These are phyloP conservation scores for Cercospora berteroae DNA, from an alignment of 2,329 filamentous ascomycete species.

Conservation along the genomic window DNA sequence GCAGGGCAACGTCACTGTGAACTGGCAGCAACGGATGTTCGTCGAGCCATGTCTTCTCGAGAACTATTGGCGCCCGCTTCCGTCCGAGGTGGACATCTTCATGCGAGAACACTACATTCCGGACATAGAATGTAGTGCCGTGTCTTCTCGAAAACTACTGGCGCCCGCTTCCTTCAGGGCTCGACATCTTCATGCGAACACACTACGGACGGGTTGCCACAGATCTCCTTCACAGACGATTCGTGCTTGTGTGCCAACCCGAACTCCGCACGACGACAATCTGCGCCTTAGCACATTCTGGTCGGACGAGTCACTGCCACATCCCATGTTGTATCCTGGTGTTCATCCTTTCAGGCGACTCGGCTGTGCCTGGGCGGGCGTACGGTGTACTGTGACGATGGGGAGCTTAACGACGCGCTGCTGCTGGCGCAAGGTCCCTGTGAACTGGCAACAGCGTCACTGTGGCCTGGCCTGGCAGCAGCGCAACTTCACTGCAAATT, in stretches of 20 bases:
- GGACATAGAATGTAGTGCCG: constrained; percentile 27
- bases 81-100: constrained; percentile 20
- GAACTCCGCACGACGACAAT: background rate
- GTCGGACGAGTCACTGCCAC: background rate
- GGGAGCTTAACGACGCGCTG: background rate
- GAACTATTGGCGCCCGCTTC: constrained; percentile 29
- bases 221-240: background rate
- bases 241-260: background rate
- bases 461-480: background rate
- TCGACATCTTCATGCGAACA: constrained; percentile 22
- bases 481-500: background rate
- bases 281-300: background rate
- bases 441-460: background rate
- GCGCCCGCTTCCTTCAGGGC: constrained; percentile 12
- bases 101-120: constrained; percentile 21
- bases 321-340: background rate
- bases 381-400: background rate
- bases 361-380: background rate
- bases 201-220: constrained; percentile 1
- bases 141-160: constrained; percentile 41
- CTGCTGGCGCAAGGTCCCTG: background rate
- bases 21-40: constrained; percentile 43
- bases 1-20: constrained; percentile 40
- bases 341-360: background rate
- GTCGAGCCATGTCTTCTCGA: constrained; percentile 43